Base-by-base conservation (phyloP, 1,139 yeast genomes). In the Chernovozyma aurita region DNA sequence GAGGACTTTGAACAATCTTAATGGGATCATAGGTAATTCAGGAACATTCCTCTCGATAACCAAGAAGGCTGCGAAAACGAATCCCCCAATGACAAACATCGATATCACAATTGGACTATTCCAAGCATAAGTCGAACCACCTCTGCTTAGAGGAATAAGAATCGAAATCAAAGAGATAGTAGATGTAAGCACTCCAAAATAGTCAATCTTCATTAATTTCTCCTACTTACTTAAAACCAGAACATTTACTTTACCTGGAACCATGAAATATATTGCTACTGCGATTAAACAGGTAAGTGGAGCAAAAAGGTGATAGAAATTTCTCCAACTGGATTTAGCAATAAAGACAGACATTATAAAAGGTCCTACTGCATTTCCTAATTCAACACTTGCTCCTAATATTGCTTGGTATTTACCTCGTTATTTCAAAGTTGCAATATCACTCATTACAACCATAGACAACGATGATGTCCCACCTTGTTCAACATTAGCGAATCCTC, bases 351-450 rank as follows among this genome's bases (percentile, higher is more conserved):
- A 68, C 53, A 74, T 73, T 14, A 77, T 48, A 40, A 77, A 71
- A 0, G 83, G 82, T 0, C 83, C 83, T 12, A 72, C 45, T 1
- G 75, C 73, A 47, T 72, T 73, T 2, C 83, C 85, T 7, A 76
- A 43, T 0, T 81, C 83, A 18, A 76, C 72, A 42, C 66, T 62
- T 1, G 74, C 53, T 2, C 80, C 81, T 24, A 76, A 53, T 28
- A 69, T 67, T 2, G 75, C 75, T 45, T 68, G 73, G 44, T 57
- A 70, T 42, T 65, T 68, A 0, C 75, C 75, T 42, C 75, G 53
- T 40, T 70, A 68, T 42, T 60, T 55, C 32, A 67, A 54, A 0
- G 72, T 61, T 11, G 69, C 70, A 21, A 70, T 55, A 40, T 70
- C 76, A 42, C 73, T 65, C 36, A 66, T 50, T 6, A 68, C 57